Conservation (phyloP, 768 basidiomycete species). For the Auriculariales sp. region DNA sequence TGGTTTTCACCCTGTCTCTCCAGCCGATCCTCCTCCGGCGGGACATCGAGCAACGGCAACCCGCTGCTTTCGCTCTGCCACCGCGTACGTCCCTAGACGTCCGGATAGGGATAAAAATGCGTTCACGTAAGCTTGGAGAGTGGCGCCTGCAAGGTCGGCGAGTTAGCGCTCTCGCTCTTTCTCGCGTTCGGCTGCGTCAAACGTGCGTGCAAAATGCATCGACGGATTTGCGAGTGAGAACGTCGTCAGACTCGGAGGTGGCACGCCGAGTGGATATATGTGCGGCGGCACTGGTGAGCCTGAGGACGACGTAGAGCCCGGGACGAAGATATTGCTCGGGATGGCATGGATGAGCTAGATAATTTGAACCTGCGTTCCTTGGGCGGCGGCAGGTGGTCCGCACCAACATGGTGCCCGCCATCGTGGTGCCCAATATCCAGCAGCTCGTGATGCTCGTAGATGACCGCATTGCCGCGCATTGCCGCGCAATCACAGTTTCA, state of each 20-base stretch:
- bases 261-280: slow-evolving; percentile 39
- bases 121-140: slow-evolving; percentile 49
- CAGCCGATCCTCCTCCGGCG: slow-evolving; percentile 37
- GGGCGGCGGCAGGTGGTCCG: slow-evolving; percentile 6
- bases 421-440: too few species aligned
- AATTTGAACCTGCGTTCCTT: slow-evolving; percentile 80
- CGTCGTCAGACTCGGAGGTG: slow-evolving; percentile 60
- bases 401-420: not conserved
- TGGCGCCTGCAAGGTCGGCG: slow-evolving; percentile 43
- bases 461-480: too few species aligned
- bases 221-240: slow-evolving; percentile 73
- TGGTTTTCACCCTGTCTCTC: slow-evolving; percentile 6
- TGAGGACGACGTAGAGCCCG: slow-evolving; percentile 17
- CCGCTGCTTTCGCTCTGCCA: slow-evolving; percentile 93
- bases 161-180: slow-evolving; percentile 7
- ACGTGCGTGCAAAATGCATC: slow-evolving; percentile 34
- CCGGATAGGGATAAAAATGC: slow-evolving; percentile 73
- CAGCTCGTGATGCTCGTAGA: too few species aligned
- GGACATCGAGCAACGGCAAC: slow-evolving; percentile 69
- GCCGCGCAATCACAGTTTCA: too few species aligned
- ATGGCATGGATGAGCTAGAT: slow-evolving; percentile 79
- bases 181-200: slow-evolving; percentile 13
- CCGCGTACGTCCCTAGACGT: slow-evolving; percentile 74
- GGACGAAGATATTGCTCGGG: slow-evolving; percentile 63
- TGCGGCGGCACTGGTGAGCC: too few species aligned